Base-by-base conservation (phyloP, 305 asterid genomes). In the Fraxinus floribunda region DNA sequence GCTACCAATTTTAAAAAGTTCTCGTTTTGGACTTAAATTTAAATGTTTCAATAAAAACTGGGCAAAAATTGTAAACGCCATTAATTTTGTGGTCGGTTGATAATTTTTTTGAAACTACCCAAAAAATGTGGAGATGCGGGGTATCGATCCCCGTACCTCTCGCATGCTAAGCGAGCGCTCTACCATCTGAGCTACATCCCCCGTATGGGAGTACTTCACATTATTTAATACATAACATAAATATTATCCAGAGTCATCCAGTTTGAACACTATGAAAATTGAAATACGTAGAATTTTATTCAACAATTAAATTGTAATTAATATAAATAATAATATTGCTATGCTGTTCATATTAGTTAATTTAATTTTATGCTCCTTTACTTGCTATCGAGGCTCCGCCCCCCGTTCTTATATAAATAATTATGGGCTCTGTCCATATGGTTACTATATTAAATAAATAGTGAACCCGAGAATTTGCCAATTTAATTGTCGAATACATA, bases 141-240 rank as follows among this genome's bases (percentile, higher is more conserved):
- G 91, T 83, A 89, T 88, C 91, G 87, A 89, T 88, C 88, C 88
- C 88, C 88, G 84, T 88, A 80, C 88, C 90, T 90, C 92, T 88
- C 84, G 89, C 90, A 90, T 90, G 90, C 86, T 66, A 80, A 80
- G 83, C 83, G 78, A 71, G 83, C 83, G 71, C 78, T 70, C 83
- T 80, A 80, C 83, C 83, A 80, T 70, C 83, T 70, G 49, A 80
- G 83, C 83, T 80, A 80, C 83, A 71, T 70, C 78, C 83, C 83
- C 77, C 1, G 1, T 3, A 0, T 46, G 6, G n/a, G 1, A 13
- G n/a, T 3, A 0, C 1, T 13, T 11, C 0, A 0, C 55, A 44
- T 11, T 44, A 44, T 44, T 44, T 44, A 3, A 11, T 46, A 46
- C 4, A 46, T 13, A 44, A 44, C 0, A 44, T 46, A 44, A 13